phyloP scores from a whole-genome alignment of 257 asterid species.

The Plectranthus barbatus region DNA sequence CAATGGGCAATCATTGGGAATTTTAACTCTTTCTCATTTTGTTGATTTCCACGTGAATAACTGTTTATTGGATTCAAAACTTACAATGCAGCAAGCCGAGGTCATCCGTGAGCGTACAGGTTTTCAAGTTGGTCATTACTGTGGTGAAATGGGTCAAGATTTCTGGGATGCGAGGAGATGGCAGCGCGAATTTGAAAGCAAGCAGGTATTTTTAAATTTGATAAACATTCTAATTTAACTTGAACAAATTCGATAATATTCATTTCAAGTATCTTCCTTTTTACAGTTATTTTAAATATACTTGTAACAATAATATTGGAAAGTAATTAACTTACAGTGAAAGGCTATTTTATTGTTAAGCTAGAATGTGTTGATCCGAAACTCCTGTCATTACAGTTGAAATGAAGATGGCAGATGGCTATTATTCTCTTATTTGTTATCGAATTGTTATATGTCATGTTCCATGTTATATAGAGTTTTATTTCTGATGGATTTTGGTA shows the following conservation, averaged over 20 bases:
- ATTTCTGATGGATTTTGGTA: not conserved
- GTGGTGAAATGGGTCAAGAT: constrained; percentile 99
- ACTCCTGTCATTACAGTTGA: not conserved
- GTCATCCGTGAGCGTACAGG: constrained; percentile 91
- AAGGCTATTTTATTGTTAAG: constrained; percentile 3
- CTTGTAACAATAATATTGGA: not conserved
- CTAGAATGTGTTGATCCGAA: not conserved
- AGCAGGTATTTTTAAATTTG: constrained; percentile 52
- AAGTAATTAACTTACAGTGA: not conserved
- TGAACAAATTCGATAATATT: not conserved
- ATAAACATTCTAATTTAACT: constrained; percentile 5
- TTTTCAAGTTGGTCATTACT: constrained; percentile 91
- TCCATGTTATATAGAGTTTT: not conserved
- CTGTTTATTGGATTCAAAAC: not conserved
- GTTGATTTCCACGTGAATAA: constrained; percentile 8
- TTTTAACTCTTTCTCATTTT: constrained; percentile 1
- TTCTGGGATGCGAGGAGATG: constrained; percentile 99
- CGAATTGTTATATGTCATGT: not conserved
- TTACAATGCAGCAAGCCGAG: constrained; percentile 86
- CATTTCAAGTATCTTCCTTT: not conserved
- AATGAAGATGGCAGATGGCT: not conserved
- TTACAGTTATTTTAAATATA: not conserved
- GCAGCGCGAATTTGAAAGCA: constrained; percentile 92
- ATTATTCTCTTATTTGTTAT: not conserved
- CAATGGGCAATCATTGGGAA: not conserved